Conservation (phyloP, 2,329 filamentous ascomycete genomes). For the Calycina herbarum region DNA sequence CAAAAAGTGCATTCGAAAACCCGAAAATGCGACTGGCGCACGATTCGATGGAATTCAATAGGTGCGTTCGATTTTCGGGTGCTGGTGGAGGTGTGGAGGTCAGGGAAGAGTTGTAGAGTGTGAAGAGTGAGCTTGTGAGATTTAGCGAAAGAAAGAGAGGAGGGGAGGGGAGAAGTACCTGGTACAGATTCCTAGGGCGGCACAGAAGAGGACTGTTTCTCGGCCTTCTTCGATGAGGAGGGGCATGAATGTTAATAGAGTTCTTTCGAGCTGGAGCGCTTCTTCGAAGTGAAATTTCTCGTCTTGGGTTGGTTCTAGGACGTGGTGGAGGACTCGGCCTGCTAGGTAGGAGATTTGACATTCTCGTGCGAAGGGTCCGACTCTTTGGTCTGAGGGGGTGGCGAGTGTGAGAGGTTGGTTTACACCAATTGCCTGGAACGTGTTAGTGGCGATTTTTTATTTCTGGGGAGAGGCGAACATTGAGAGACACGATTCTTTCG, state of each 20-base stretch:
- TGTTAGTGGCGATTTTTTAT: neutral
- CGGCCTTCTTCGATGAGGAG: conserved; percentile 10
- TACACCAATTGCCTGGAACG: neutral
- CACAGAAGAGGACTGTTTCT: conserved; percentile 11
- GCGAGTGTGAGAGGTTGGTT: conserved; percentile 1
- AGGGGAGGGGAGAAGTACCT: conserved; percentile 7
- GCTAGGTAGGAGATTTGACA: conserved; percentile 19
- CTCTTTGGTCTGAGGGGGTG: conserved; percentile 10
- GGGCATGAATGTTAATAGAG: conserved; percentile 15
- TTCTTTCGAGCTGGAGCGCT: conserved; percentile 16
- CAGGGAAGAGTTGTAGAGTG: neutral
- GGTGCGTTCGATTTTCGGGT: neutral
- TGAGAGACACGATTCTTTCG: conserved; percentile 7
- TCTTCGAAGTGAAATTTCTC: conserved; percentile 8
- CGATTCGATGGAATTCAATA: conserved; percentile 5
- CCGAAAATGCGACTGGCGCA: neutral
- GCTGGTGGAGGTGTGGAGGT: neutral
- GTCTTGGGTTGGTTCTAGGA: conserved; percentile 13
- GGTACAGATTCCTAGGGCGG: conserved; percentile 15
- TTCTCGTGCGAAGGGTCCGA: conserved; percentile 18
- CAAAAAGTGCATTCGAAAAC: conserved; percentile 8
- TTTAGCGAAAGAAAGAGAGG: neutral
- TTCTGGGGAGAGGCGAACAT: neutral
- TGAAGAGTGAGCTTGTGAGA: conserved; percentile 13
- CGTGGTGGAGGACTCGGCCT: conserved; percentile 15